Conservation (phyloP, 2,329 filamentous ascomycete species). For the Colletotrichum tabaci region DNA sequence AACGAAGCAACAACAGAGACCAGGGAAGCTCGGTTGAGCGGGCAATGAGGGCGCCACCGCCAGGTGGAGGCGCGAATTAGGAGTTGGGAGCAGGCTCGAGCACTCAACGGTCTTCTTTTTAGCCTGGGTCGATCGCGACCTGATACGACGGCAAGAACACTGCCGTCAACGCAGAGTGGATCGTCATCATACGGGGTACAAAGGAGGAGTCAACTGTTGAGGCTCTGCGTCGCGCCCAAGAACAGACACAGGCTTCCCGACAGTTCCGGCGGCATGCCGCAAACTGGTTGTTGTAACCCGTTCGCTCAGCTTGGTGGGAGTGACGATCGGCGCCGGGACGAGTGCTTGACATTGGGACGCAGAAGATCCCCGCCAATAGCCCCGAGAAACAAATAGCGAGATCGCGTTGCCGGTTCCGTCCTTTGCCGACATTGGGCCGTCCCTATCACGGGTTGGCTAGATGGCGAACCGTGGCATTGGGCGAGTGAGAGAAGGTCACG, state of each 20-base stretch:
- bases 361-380: conserved; percentile 11
- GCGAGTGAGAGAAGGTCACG: no score
- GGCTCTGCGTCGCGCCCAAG: conserved; percentile 7
- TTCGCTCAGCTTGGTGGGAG: not conserved
- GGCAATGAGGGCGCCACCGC: not conserved
- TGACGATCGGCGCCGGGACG: conserved; percentile 22
- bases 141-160: conserved; percentile 22
- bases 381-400: not conserved
- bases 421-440: no score
- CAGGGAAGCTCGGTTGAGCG: conserved; percentile 8
- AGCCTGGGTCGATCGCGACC: conserved; percentile 19
- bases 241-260: not conserved
- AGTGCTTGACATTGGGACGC: not conserved
- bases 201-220: not conserved
- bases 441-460: no score
- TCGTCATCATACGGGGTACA: conserved; percentile 2
- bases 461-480: no score
- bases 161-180: conserved; percentile 6
- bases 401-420: not conserved
- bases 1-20: not conserved
- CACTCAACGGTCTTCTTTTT: not conserved
- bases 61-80: not conserved
- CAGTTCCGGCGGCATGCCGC: not conserved
- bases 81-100: conserved; percentile 22
- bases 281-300: not conserved